A percentile compares a stretch with the other conserved stretches of the same genome.
Conservation (phyloP, 176 grass and related monocot genomes). For the Avena eriantha region DNA sequence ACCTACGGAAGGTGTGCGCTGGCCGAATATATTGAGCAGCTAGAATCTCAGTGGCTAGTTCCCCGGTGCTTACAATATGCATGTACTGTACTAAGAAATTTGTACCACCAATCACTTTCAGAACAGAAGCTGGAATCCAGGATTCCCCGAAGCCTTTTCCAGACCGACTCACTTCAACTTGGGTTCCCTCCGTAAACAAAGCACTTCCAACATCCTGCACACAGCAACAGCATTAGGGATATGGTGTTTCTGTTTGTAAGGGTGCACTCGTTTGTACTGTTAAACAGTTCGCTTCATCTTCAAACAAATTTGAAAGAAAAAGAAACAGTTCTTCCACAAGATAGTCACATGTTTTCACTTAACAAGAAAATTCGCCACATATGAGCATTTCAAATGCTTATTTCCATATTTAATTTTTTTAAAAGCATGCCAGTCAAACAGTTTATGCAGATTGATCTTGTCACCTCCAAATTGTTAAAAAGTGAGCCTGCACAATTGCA, state of each 20-base stretch:
- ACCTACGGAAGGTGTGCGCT: slow-evolving; percentile 11
- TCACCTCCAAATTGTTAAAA: background rate
- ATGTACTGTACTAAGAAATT: slow-evolving; percentile 49
- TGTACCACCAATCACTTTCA: slow-evolving; percentile 43
- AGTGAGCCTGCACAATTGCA: background rate
- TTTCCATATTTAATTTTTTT: background rate
- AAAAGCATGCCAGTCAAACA: background rate
- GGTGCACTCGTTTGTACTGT: too few relatives aligned
- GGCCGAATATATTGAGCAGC: slow-evolving; percentile 52
- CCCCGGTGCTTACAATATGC: slow-evolving; percentile 4
- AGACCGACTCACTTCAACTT: slow-evolving; percentile 52
- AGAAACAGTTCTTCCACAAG: background rate
- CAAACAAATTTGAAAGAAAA: too few relatives aligned
- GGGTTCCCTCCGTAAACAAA: slow-evolving; percentile 25
- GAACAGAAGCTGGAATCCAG: slow-evolving; percentile 51
- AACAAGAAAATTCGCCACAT: background rate
- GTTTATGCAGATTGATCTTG: background rate
- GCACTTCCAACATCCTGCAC: slow-evolving; percentile 17
- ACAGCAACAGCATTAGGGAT: background rate
- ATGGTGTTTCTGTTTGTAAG: too few relatives aligned
- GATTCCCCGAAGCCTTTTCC: slow-evolving; percentile 11
- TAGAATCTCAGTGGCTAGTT: slow-evolving; percentile 41
- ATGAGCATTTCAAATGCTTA: background rate
- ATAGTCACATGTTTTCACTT: background rate
- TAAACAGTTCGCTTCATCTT: too few relatives aligned